Conservation (phyloP, 441 rosid genomes). For the Melastoma candidum region DNA sequence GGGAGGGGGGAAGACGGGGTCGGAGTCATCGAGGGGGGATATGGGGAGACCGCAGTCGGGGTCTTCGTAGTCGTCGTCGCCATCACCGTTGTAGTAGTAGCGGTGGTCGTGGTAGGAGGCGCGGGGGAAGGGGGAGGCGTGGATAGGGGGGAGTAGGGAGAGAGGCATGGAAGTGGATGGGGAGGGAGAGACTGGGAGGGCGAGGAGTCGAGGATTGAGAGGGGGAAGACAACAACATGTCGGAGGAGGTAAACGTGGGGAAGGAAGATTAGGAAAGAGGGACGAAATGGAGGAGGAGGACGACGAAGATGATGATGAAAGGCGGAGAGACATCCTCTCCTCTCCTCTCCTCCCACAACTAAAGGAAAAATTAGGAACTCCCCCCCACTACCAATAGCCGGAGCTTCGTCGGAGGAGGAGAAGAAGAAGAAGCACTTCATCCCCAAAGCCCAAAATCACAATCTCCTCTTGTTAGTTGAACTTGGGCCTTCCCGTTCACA, state of each 20-base stretch:
- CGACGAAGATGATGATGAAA: no score
- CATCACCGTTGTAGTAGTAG: constrained; percentile 21
- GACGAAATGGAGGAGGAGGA: no score
- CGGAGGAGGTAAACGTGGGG: constrained; percentile 3
- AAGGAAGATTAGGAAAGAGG: not conserved
- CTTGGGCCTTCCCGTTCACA: no score
- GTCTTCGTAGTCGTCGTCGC: constrained; percentile 41
- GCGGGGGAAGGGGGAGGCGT: not conserved
- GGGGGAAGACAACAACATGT: not conserved
- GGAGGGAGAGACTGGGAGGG: constrained; percentile 1
- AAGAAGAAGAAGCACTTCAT: constrained; percentile 2
- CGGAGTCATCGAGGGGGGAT: constrained; percentile 10
- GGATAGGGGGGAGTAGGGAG: constrained; percentile 1
- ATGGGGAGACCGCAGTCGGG: constrained; percentile 11
- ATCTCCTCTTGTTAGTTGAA: no score
- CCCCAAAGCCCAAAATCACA: no score
- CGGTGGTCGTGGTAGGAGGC: not conserved
- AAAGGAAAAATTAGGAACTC: no score
- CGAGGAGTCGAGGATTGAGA: constrained; percentile 3
- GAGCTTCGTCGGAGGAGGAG: not conserved
- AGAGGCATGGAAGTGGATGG: not conserved
- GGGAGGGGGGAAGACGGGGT: constrained; percentile 9
- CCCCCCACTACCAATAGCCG: no score
- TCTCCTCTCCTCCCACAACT: no score
- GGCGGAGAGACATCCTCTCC: no score